These are phyloP conservation scores for Fusarium tupiense DNA, from an alignment of 2,329 filamentous ascomycete genomes.

Conservation along the genomic window DNA sequence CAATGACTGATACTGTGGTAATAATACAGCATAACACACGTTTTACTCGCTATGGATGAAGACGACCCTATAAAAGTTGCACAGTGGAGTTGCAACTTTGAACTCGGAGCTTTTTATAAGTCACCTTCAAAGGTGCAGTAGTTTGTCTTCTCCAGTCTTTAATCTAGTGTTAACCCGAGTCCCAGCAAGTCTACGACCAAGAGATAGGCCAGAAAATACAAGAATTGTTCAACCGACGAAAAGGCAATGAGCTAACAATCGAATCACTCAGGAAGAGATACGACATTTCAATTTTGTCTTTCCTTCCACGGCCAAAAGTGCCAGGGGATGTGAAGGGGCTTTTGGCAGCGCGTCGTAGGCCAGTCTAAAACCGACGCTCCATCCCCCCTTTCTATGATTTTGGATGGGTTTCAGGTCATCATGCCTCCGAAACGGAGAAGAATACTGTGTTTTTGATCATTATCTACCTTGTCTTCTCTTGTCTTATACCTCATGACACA, in stretches of 20 bases:
- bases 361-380: too few species aligned
- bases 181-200: rapidly evolving
- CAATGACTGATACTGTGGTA: rapidly evolving
- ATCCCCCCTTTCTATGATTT: too few species aligned
- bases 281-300: neutral
- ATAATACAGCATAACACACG: neutral
- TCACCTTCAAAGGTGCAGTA: neutral
- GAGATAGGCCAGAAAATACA: rapidly evolving
- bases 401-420: too few species aligned
- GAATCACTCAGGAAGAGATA: neutral
- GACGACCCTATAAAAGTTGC: neutral
- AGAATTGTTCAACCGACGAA: neutral
- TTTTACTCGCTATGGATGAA: neutral
- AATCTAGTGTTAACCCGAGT: neutral
- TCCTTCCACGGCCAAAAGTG: rapidly evolving
- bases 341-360: too few species aligned
- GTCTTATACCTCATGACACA: rapidly evolving
- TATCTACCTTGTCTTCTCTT: too few species aligned
- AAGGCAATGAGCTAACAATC: neutral
- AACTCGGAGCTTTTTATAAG: neutral
- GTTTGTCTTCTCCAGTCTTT: rapidly evolving
- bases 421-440: rapidly evolving
- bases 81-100: neutral
- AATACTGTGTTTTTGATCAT: rapidly evolving
- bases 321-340: too few species aligned